Evolutionary conservation across 352 stramenopile species (phyloP), one percentile per base, ranked within the genome.

Genomic region (Pythium folliculosum): DNA sequence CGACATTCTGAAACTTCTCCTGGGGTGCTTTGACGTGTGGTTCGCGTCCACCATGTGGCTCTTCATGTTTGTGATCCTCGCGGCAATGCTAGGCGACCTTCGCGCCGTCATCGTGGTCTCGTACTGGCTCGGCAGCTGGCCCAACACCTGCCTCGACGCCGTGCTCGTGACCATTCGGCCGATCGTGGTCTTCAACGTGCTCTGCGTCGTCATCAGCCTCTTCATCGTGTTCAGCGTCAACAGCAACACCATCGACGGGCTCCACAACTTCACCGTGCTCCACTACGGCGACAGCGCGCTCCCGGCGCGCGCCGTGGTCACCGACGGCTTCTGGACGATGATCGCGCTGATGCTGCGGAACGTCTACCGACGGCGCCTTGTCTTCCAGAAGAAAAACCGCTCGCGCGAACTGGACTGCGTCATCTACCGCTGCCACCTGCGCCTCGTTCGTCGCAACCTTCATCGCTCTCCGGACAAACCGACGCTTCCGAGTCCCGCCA

Each of bases 351-450:
- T 75, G 35, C 17, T 21, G 16, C 62, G 63, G 23, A 75, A 71
- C 22, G 52, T 65, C 17, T 67, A 68, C 48, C 68, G 68, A 0
- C 67, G 61, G 32, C 55, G 67, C 25, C 44, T 44, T 16, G 7
- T 56, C 21, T 40, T 70, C 22, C 22, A 49, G 30, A 45, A 21
- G 12, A 52, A 30, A 13, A 16, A 22, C 0, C 16, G 51, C 8
- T 40, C 40, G 21, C 21, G 19, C 3, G 44, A 65, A 3, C 63
- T 75, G 5, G 62, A 75, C 21, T 75, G 68, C 37, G 63, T 67
- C 19, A 75, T 58, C 52, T 75, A 71, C 40, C 49, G 68, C 2
- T 68, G 49, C 44, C 49, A 60, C 10, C 49, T 75, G 19, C 38
- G 27, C 19, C 37, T 71, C 10, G 22, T 51, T 25, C 65, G 30